Conservation (phyloP, 306 rosid genomes). For the Begonia peltatifolia region DNA sequence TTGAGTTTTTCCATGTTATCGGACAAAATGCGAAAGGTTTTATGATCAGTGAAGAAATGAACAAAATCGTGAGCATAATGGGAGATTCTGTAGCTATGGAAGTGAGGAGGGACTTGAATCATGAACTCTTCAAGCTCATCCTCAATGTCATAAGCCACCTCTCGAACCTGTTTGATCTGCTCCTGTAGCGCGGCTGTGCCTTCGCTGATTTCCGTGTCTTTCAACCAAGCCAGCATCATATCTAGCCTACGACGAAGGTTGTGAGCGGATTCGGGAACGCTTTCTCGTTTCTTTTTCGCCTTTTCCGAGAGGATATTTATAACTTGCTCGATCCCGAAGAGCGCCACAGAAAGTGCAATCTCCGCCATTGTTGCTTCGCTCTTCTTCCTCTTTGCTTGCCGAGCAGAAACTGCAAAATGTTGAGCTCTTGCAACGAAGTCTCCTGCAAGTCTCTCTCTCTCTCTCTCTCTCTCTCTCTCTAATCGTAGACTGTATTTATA, state of each 20-base stretch:
- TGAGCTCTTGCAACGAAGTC: too few species aligned
- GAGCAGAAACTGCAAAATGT: too few species aligned
- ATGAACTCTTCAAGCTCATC: conserved; percentile 1
- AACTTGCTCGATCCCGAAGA: background rate
- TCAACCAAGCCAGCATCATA: background rate
- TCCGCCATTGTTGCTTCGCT: background rate
- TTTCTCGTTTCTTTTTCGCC: background rate
- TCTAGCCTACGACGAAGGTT: background rate
- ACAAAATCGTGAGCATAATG: background rate
- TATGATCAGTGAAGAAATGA: background rate
- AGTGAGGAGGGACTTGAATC: background rate
- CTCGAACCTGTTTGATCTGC: background rate
- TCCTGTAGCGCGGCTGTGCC: background rate
- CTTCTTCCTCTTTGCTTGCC: too few species aligned
- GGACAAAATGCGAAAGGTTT: background rate
- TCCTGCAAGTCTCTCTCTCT: too few species aligned
- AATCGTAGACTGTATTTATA: too few species aligned
- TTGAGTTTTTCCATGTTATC: background rate
- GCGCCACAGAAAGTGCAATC: background rate
- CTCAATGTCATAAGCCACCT: conserved; percentile 1
- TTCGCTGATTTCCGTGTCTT: background rate
- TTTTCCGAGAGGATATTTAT: background rate
- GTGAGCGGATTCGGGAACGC: background rate
- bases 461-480: too few species aligned
- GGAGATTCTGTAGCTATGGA: background rate